Percentiles rank a stretch among this genome's conserved stretches.
phyloP scores from a whole-genome alignment of 495 filamentous ascomycete species.

The Evernia prunastri region DNA sequence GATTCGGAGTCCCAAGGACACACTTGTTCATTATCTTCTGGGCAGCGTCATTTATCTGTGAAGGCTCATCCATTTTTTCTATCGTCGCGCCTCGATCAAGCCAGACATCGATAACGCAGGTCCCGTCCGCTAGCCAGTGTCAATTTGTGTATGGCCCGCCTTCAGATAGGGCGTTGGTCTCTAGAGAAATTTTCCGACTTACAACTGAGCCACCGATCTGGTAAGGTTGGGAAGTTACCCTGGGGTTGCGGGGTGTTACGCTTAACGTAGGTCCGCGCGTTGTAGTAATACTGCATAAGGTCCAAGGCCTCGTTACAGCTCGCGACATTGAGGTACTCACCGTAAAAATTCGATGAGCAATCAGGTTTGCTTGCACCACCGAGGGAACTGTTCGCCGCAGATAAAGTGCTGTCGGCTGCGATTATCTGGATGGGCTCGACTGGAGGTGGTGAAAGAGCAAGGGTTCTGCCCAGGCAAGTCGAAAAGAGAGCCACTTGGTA shows the following conservation, averaged over 20 bases:
- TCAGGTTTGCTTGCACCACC: neutral
- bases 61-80: neutral
- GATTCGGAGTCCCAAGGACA: neutral
- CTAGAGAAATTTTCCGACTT: neutral
- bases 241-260: neutral
- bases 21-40: neutral
- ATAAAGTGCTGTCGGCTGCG: neutral
- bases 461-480: too few species aligned
- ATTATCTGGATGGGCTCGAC: too few species aligned
- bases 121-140: conserved; percentile 6
- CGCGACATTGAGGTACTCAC: neutral
- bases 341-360: neutral
- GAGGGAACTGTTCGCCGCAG: neutral
- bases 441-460: neutral
- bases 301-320: neutral
- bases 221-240: neutral
- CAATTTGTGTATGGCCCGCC: neutral
- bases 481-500: too few species aligned
- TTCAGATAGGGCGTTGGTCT: conserved; percentile 2
- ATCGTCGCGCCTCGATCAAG: conserved; percentile 3
- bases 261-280: neutral
- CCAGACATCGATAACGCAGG: conserved; percentile 1
- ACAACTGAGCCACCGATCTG: neutral
- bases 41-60: conserved; percentile 5
- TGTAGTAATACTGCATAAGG: neutral